Base-by-base conservation (phyloP, 768 basidiomycete species). In the Inosperma sp. region DNA sequence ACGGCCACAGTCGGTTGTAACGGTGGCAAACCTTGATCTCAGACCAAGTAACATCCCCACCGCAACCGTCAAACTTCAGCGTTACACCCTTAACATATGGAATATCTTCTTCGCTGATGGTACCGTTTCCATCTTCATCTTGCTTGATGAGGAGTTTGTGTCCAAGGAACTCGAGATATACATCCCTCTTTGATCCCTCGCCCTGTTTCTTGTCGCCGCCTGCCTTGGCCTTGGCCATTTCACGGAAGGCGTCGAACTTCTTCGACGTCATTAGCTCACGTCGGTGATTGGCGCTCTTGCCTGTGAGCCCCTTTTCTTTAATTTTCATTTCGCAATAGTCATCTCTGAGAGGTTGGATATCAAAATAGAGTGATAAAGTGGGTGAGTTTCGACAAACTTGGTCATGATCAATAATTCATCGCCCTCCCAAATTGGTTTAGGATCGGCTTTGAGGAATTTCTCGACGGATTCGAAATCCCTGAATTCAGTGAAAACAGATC, bases 321-420 rank as follows among this genome's bases (percentile, higher is more conserved):
- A 93, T 88, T 71, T 96, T 97, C 93, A 93, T 93, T 57, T 91
- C 83, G 59, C 92, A 92, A 66, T 96, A 96, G 7, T 75, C 88
- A 56, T 83, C 84, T 62, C 89, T 92, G 55, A 25, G 37, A 52
- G 42, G 16, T 16, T 14, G 13, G 19, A 41, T 14, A 30, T 52
- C 47, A 45, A 5, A 4, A 25, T 19, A 27, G 21, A 17, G 23
- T 8, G 3, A 10, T 26, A 21, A 25, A 31, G 17, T 27, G 42
- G 34, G 21, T 8, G n/a, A 4, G 13, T 46, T 14, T 22, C 5
- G 9, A 68, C 81, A 50, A 59, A 91, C 87, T 98, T 98, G 57
- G 86, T 78, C 93, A 95, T 95, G 66, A 79, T 81, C 40, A 88
- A 63, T 27, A 97, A 74, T 56, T 90, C 86, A 13, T 77, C 70